phyloP scores from a whole-genome alignment of 352 stramenopile species.

The Pythium phragmiticola region DNA sequence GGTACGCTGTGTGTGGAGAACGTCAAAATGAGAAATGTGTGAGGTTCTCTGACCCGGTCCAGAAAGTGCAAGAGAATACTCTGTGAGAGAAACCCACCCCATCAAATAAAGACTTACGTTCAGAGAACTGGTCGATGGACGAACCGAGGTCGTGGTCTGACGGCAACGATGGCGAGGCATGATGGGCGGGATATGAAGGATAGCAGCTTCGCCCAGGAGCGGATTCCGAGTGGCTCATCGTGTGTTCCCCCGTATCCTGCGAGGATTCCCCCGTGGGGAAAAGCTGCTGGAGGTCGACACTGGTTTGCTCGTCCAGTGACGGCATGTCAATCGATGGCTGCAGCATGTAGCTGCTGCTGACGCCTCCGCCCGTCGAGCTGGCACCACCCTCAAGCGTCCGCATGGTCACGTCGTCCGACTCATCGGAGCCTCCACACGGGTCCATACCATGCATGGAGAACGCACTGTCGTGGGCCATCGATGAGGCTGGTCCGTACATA shows the following conservation, averaged over 20 bases:
- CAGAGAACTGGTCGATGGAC: constrained; percentile 21
- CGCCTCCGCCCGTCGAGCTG: neutral
- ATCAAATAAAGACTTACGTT: constrained; percentile 21
- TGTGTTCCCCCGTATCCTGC: neutral
- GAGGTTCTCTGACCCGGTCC: neutral
- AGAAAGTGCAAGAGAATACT: neutral
- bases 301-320: constrained; percentile 22
- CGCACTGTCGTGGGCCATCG: constrained; percentile 1
- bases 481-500: constrained; percentile 18
- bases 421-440: neutral
- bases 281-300: constrained; percentile 30
- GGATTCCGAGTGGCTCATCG: constrained; percentile 1
- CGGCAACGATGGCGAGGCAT: neutral
- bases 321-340: constrained; percentile 23
- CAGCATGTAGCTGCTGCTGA: constrained; percentile 5
- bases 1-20: constrained; percentile 9
- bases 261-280: constrained; percentile 15
- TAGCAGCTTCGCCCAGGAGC: constrained; percentile 3
- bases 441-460: constrained; percentile 22
- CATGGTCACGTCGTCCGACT: constrained; percentile 5
- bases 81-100: neutral
- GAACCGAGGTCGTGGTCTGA: constrained; percentile 9
- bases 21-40: constrained; percentile 1
- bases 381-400: constrained; percentile 7
- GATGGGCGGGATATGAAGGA: neutral